Evolutionary conservation across 257 asterid genomes (phyloP).

Genomic region (Agastache rugosa): DNA sequence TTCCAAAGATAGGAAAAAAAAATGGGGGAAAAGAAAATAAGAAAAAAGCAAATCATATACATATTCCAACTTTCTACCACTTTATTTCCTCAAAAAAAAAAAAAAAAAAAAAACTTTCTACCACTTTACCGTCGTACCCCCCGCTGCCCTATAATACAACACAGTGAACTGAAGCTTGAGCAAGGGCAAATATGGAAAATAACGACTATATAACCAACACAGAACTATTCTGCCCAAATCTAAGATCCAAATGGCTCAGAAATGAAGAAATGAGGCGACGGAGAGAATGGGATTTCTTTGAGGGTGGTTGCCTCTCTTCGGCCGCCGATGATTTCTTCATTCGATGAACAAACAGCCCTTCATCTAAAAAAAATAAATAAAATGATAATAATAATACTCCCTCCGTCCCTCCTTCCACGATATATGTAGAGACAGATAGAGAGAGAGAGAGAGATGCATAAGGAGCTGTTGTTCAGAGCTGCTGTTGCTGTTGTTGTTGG

Average conservation of each 20-base stretch:
- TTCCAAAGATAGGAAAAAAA: neutral
- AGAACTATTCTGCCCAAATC: neutral
- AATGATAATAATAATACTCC: neutral
- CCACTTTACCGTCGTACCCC: neutral
- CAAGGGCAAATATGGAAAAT: constrained; percentile 28
- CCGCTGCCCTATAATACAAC: neutral
- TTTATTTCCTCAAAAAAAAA: neutral
- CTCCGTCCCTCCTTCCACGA: too few species aligned
- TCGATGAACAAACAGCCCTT: constrained; percentile 34
- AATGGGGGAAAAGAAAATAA: neutral
- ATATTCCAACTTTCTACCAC: neutral
- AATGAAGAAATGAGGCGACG: constrained; percentile 29
- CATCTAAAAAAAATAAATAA: neutral
- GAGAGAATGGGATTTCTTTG: constrained; percentile 36
- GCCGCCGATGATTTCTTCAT: constrained; percentile 35
- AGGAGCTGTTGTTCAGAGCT: too few species aligned
- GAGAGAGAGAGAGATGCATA: neutral
- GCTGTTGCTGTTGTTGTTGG: neutral
- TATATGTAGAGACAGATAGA: neutral
- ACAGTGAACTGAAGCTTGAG: too few species aligned
- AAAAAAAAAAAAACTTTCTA: neutral
- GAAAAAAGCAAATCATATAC: neutral
- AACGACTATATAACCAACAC: neutral
- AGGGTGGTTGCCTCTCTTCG: constrained; percentile 55
- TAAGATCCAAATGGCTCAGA: constrained; percentile 34